Conservation (phyloP, 2,329 filamentous ascomycete genomes). For the Colletotrichum trifolii region DNA sequence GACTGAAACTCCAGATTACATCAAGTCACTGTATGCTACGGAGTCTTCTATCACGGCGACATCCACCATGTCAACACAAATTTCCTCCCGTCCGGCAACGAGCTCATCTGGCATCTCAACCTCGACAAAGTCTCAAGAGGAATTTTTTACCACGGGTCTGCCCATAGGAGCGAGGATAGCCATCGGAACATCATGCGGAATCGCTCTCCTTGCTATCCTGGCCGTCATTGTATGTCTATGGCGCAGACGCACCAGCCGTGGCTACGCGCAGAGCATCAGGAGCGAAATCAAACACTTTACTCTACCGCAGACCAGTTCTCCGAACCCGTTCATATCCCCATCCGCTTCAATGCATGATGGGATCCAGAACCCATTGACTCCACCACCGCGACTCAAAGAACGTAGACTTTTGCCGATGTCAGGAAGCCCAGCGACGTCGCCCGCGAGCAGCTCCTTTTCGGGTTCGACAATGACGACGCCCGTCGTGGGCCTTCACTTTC, state of each 20-base stretch:
- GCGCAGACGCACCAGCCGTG: slow-evolving; percentile 44
- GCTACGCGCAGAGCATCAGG: slow-evolving; percentile 32
- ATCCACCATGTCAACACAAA: background rate
- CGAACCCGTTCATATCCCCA: slow-evolving; percentile 56
- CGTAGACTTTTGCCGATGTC: slow-evolving; percentile 54
- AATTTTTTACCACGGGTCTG: slow-evolving; percentile 39
- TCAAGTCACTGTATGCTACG: background rate
- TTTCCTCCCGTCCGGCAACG: background rate
- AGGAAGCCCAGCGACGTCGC: background rate
- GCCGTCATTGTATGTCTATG: slow-evolving; percentile 51
- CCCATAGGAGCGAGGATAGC: slow-evolving; percentile 56
- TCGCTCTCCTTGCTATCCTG: slow-evolving; percentile 51
- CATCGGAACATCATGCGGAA: slow-evolving; percentile 54
- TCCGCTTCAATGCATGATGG: slow-evolving; percentile 43
- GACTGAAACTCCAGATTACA: background rate
- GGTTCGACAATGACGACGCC: background rate
- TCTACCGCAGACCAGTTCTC: slow-evolving; percentile 46
- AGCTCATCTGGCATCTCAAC: background rate
- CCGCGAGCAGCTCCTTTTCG: background rate
- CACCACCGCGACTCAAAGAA: slow-evolving; percentile 60
- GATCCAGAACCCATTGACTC: slow-evolving; percentile 48
- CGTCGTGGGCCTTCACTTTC: slow-evolving; percentile 38
- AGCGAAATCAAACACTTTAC: slow-evolving; percentile 38
- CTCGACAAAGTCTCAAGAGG: background rate
- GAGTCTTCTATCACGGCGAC: background rate